Evolutionary conservation across 2,329 filamentous ascomycete species (phyloP), one percentile per base, ranked within the genome.

Genomic region (Cladosporium sp.): DNA sequence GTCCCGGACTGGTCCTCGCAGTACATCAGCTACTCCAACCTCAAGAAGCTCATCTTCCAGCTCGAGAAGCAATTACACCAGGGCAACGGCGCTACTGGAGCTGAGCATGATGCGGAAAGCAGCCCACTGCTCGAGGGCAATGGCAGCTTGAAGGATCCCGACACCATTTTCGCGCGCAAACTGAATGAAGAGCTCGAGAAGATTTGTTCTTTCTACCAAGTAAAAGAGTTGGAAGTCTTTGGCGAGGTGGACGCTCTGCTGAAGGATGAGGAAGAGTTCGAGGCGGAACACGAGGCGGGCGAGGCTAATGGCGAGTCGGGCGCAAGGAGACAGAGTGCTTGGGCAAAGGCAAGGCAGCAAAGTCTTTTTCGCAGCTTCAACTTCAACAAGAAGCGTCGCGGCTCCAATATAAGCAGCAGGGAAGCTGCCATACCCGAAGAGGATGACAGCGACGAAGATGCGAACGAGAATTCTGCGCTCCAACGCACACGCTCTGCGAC

Each of bases 1-100:
- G 95, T 99, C 73, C 95, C 95, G n/a, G 95, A 99, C 81, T 99
- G 95, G 95, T 97, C 92, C 83, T 93, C 90, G 74, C 89, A 98
- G 80, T 99, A 99, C 80, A 96, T 99, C 76, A 92, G 93, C 68
- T 99, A 99, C 81, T 97, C 93, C 82, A 98, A 97, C 76, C 86
- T 99, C 73, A 99, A 99, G 85, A 99, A 99, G 84, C 86, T 97
- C 66, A 98, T 99, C 74, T 99, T 98, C 80, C 89, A 91, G 68
- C 90, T 99, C 70, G 95, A 99, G 82, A 96, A 96, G 79, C 87
- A 89, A 64, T 83, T 90, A 63, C 86, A 95, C 77, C 88, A 90
- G 68, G 75, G 78, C 2, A 78, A 81, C 63, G 81, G 85, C 49
- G 75, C 77, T 30, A 80, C 82, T 24, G 64, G 59, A n/a, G 55